A percentile compares a stretch with the other conserved stretches of the same genome.
Evolutionary conservation across 1,139 yeast species (phyloP).

Genomic region (Geotrichum reessii): DNA sequence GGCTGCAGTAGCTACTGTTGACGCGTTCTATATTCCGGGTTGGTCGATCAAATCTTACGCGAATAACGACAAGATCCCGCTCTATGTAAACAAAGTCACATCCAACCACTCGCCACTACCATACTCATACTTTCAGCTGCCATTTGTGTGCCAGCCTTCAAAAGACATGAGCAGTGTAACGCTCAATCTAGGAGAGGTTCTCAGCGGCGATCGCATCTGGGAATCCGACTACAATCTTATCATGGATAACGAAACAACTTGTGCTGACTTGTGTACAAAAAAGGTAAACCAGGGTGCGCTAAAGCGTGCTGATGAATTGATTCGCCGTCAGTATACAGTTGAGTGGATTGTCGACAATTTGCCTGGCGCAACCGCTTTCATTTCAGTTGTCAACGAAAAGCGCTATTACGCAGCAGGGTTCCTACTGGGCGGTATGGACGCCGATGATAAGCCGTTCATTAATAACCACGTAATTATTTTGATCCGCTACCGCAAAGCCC

Average conservation of each 20-base stretch:
- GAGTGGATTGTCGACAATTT: constrained; percentile 83
- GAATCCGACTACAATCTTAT: constrained; percentile 59
- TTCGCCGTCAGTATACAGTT: constrained; percentile 65
- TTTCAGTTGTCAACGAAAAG: constrained; percentile 51
- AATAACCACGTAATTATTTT: constrained; percentile 81
- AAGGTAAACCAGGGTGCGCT: constrained; percentile 48
- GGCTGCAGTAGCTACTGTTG: constrained; percentile 11
- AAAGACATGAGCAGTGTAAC: constrained; percentile 52
- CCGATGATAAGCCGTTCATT: constrained; percentile 52
- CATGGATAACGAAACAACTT: constrained; percentile 59
- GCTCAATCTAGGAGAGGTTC: constrained; percentile 67
- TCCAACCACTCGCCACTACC: constrained; percentile 76
- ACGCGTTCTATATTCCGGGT: constrained; percentile 24
- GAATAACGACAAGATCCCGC: constrained; percentile 58
- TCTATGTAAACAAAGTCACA: constrained; percentile 71
- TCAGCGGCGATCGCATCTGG: constrained; percentile 77
- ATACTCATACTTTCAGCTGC: constrained; percentile 67
- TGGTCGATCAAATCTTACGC: constrained; percentile 34
- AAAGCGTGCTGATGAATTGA: constrained; percentile 53
- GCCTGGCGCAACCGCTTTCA: constrained; percentile 86
- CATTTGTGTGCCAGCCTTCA: constrained; percentile 74
- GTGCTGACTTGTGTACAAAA: constrained; percentile 63
- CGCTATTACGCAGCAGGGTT: constrained; percentile 85
- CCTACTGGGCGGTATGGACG: constrained; percentile 64
- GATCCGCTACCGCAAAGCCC: constrained; percentile 62